Base-by-base conservation (phyloP, 2,329 filamentous ascomycete species). In the Ceratocystis ficicola region DNA sequence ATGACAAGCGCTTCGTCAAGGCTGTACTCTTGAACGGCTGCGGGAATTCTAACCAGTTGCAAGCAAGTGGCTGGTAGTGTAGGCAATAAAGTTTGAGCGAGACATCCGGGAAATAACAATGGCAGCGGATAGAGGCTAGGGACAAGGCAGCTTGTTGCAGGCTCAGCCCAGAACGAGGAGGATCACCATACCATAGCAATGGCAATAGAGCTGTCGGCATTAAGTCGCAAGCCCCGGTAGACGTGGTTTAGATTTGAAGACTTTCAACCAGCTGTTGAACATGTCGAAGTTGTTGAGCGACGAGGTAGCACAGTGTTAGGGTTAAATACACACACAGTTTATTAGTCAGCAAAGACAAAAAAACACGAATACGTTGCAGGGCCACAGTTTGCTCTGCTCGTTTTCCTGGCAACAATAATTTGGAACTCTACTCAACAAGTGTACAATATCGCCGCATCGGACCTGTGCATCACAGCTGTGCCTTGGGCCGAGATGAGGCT, bases 211-310 rank as follows among this genome's bases (percentile, higher is more conserved):
- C 17, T 36, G 28, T 59, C 1, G 12, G 55, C 3, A 8, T 1
- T 1, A 59, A 32, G 25, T 22, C 0, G 41, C 63, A 20, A 30
- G 20, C 2, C 32, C 46, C 32, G 20, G 44, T 7, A 59, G 55
- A 59, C 36, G 3, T n/a, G 10, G 28, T 2, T 25, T 15, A 36
- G 25, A 59, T 59, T 17, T 15, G 15, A 59, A 36, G 12, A n/a
- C 6, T 36, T n/a, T 12, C 36, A 59, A 32, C 28, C 48, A 10
- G 22, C 22, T 52, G 5, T 10, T 52, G n/a, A 59, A 30, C 15
- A 28, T 36, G 15, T 28, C 44, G 62, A 65, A 55, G 12, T 65
- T 65, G 62, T 61, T 60, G 52, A 5, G 22, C 2, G 20, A 52
- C 8, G 7, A 28, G 20, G n/a, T n/a, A n/a, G n/a, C n/a, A n/a